A percentile compares a stretch with the other conserved stretches of the same genome.
phyloP scores from a whole-genome alignment of 116 monocot species.

The Phalaenopsis hybrid region DNA sequence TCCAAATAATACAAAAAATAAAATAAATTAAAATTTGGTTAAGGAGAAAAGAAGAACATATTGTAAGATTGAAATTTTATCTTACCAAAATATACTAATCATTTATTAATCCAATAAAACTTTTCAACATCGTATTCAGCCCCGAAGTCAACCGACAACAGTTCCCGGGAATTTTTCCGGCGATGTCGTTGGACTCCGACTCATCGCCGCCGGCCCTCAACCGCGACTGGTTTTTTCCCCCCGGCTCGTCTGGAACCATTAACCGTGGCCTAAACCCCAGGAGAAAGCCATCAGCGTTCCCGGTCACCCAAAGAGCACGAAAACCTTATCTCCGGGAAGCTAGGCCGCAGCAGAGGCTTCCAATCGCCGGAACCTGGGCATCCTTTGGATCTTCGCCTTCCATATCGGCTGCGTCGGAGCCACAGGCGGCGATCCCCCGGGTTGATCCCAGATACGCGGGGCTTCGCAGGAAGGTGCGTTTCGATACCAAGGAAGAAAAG shows the following conservation, averaged over 20 bases:
- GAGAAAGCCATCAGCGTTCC: constrained; percentile 10
- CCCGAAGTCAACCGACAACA: not conserved
- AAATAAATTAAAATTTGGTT: no score
- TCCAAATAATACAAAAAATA: no score
- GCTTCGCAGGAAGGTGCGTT: constrained; percentile 24
- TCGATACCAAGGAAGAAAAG: constrained; percentile 18
- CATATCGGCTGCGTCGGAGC: not conserved
- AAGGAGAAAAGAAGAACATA: no score
- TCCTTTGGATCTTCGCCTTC: not conserved
- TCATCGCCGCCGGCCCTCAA: constrained; percentile 18
- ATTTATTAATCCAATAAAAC: no score
- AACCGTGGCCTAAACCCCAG: constrained; percentile 1
- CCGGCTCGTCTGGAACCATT: not conserved
- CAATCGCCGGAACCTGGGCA: constrained; percentile 2
- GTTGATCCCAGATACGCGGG: constrained; percentile 33
- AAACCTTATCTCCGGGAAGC: constrained; percentile 29
- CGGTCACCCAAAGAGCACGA: constrained; percentile 13
- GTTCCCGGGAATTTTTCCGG: not conserved
- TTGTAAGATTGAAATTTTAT: no score
- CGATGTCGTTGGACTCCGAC: constrained; percentile 32
- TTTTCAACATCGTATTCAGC: no score
- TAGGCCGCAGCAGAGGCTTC: constrained; percentile 2
- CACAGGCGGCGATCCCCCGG: constrained; percentile 1
- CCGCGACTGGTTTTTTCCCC: constrained; percentile 65
- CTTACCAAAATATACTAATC: no score